Evolutionary conservation across 305 asterid species (phyloP).

Genomic region (Fraxinus baroniana): DNA sequence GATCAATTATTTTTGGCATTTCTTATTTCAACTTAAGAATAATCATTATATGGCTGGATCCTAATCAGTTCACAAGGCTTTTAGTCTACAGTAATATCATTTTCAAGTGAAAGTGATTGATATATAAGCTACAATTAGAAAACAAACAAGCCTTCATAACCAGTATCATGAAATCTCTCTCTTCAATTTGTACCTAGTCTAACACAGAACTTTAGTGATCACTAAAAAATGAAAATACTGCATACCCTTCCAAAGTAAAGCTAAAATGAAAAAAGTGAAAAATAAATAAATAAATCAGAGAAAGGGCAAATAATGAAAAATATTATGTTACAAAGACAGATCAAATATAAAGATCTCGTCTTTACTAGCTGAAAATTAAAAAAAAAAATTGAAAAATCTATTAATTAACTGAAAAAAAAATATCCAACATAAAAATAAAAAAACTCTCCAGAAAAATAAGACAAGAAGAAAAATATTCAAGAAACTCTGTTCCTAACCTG

Average conservation of each 20-base stretch:
- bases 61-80: not conserved
- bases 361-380: constrained; percentile 10
- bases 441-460: not conserved
- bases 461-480: not conserved
- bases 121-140: not conserved
- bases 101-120: constrained; percentile 2
- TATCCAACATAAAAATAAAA: not conserved
- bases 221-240: not conserved
- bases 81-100: not conserved
- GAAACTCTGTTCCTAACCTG: constrained; percentile 43
- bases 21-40: not conserved
- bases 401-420: not conserved
- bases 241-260: not conserved
- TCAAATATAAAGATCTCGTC: constrained; percentile 9
- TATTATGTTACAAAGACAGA: not conserved
- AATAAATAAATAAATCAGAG: not conserved
- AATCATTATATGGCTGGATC: not conserved
- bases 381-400: not conserved
- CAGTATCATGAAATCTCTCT: not conserved
- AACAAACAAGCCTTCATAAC: not conserved
- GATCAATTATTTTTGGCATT: not conserved
- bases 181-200: not conserved
- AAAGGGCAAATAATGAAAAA: not conserved
- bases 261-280: not conserved
- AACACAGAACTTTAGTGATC: not conserved